Evolutionary conservation across 495 filamentous ascomycete species (phyloP).

Genomic region (Talaromyces stipitatus): DNA sequence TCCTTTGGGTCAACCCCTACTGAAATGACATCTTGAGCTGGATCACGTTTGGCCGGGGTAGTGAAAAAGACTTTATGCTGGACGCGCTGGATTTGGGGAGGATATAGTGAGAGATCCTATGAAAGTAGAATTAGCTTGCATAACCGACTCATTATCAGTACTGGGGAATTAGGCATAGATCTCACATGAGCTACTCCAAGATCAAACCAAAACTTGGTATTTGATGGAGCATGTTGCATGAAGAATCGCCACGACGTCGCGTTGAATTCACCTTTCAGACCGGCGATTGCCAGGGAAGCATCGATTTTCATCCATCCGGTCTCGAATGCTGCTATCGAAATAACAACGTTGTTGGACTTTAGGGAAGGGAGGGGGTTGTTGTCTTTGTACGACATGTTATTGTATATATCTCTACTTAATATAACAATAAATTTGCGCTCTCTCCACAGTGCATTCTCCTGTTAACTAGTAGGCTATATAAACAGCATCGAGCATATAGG

Average conservation of each 20-base stretch:
- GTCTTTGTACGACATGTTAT: conserved; percentile 1
- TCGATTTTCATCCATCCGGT: neutral
- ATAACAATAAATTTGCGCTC: no score
- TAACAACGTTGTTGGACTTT: neutral
- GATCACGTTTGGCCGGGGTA: neutral
- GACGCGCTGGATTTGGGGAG: neutral
- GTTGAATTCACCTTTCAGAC: neutral
- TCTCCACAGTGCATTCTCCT: no score
- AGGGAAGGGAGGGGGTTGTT: neutral
- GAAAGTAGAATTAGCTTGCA: neutral
- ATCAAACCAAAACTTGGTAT: conserved; percentile 1
- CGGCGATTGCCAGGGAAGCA: neutral
- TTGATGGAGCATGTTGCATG: neutral
- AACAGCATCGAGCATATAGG: no score
- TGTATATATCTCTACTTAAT: no score
- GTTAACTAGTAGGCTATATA: no score
- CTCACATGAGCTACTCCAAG: neutral
- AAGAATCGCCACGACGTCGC: neutral
- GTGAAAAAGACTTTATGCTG: neutral
- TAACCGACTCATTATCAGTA: no score
- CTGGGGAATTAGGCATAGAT: neutral
- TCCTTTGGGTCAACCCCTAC: neutral
- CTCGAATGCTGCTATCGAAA: conserved; percentile 1
- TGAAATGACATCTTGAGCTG: neutral
- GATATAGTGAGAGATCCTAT: neutral